A percentile compares a stretch with the other conserved stretches of the same genome.
Evolutionary conservation across 352 stramenopile species (phyloP).

Genomic region (Aphanomyces invadans): DNA sequence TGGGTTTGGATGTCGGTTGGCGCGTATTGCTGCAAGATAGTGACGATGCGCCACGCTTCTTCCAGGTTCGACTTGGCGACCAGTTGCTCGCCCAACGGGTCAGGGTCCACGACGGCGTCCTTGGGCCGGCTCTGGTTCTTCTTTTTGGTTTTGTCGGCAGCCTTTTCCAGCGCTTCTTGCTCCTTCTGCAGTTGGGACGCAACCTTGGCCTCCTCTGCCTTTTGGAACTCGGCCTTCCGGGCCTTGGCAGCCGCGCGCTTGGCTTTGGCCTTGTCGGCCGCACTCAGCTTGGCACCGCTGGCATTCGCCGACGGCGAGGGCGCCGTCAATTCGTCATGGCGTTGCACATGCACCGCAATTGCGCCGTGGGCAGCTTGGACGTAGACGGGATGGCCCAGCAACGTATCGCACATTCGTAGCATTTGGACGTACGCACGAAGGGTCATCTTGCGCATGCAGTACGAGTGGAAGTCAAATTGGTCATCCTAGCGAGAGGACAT

Average conservation of each 20-base stretch:
- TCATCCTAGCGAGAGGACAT: too few species aligned
- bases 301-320: constrained; percentile 33
- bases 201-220: constrained; percentile 63
- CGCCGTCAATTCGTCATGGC: constrained; percentile 61
- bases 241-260: constrained; percentile 83
- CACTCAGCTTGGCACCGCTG: constrained; percentile 81
- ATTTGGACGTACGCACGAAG: constrained; percentile 93
- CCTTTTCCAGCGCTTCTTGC: constrained; percentile 57
- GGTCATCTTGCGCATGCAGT: constrained; percentile 98
- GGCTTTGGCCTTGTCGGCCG: constrained; percentile 90
- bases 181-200: constrained; percentile 73
- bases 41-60: constrained; percentile 71
- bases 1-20: constrained; percentile 55
- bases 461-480: constrained; percentile 99
- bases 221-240: constrained; percentile 86
- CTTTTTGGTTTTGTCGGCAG: constrained; percentile 59
- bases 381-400: constrained; percentile 88
- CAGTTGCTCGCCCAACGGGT: constrained; percentile 67
- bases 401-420: constrained; percentile 89
- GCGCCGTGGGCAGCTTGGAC: constrained; percentile 80
- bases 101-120: constrained; percentile 49
- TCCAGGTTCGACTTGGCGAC: constrained; percentile 54
- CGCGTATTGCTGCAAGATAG: constrained; percentile 58
- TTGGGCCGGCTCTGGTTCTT: constrained; percentile 34
- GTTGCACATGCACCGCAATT: constrained; percentile 83